Percentiles rank a stretch among this genome's conserved stretches.
These are phyloP conservation scores for Blastobotrys proliferans DNA, from an alignment of 1,139 yeast species.

Conservation along the genomic window DNA sequence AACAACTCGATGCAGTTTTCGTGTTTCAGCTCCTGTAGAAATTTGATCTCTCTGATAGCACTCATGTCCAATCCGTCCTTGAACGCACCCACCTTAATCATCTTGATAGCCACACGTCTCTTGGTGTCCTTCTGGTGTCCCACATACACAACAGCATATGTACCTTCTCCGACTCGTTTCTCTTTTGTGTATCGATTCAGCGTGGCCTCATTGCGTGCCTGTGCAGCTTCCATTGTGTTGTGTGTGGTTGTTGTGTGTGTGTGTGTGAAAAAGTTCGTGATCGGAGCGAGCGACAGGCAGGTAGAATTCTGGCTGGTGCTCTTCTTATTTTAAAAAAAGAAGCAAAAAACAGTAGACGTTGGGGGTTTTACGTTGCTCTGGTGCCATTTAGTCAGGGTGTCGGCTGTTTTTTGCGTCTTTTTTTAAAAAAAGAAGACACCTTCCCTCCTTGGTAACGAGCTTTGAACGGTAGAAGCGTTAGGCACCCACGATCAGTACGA, in stretches of 20 bases:
- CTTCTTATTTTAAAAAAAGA: neutral
- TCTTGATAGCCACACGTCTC: conserved; percentile 82
- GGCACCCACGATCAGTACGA: no score
- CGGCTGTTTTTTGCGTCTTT: no score
- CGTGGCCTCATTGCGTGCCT: conserved; percentile 22
- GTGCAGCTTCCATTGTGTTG: conserved; percentile 13
- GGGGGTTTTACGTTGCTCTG: no score
- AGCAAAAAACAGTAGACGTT: neutral
- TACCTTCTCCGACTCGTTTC: conserved; percentile 96
- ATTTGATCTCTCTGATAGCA: conserved; percentile 92
- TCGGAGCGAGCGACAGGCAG: no score
- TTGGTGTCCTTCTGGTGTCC: conserved; percentile 52
- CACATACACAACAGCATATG: conserved; percentile 93
- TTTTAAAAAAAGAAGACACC: no score
- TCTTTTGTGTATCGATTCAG: conserved; percentile 41
- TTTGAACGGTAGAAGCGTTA: no score
- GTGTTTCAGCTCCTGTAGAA: conserved; percentile 81
- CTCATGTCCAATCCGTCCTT: conserved; percentile 98
- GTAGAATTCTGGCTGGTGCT: no score
- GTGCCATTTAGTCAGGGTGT: no score
- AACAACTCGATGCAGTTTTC: conserved; percentile 79
- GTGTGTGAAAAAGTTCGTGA: neutral
- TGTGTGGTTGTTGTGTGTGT: neutral
- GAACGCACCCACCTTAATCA: conserved; percentile 89
- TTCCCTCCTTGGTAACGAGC: no score